These are phyloP conservation scores for Podaxis rugospora DNA, from an alignment of 768 basidiomycete species.

Conservation along the genomic window DNA sequence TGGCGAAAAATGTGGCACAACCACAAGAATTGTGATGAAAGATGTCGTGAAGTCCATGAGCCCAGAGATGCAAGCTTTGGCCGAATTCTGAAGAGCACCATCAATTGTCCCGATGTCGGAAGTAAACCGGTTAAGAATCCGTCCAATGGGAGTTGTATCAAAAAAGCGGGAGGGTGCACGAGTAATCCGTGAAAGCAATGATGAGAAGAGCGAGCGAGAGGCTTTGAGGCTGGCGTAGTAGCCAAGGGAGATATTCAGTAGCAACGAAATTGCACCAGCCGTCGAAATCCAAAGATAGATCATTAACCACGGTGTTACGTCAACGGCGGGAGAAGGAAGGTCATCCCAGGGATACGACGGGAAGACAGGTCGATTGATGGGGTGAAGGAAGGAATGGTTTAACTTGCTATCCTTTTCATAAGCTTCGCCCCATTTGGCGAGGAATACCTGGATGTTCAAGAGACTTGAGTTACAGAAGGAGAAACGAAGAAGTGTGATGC, in stretches of 20 bases:
- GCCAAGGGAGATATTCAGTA: slow-evolving; percentile 55
- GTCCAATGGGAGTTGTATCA: slow-evolving; percentile 70
- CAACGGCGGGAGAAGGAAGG: slow-evolving; percentile 53
- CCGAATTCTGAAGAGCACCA: slow-evolving; percentile 52
- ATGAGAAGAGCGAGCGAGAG: slow-evolving; percentile 53
- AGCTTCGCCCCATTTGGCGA: slow-evolving; percentile 68
- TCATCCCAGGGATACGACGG: slow-evolving; percentile 38
- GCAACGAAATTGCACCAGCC: slow-evolving; percentile 47
- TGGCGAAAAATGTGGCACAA: slow-evolving; percentile 62
- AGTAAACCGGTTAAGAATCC: slow-evolving; percentile 78
- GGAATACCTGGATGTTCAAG: slow-evolving; percentile 42
- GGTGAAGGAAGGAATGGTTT: slow-evolving; percentile 9
- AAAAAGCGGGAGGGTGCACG: slow-evolving; percentile 68
- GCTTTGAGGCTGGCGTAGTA: slow-evolving; percentile 70
- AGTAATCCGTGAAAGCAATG: slow-evolving; percentile 49
- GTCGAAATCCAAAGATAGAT: slow-evolving; percentile 61
- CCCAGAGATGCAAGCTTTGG: slow-evolving; percentile 49
- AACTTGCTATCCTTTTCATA: slow-evolving; percentile 33
- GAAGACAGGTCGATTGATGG: slow-evolving; percentile 13
- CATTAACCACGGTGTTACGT: slow-evolving; percentile 64
- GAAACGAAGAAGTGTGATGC: background rate
- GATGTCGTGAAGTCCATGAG: slow-evolving; percentile 59
- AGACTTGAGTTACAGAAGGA: background rate
- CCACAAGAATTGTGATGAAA: slow-evolving; percentile 56
- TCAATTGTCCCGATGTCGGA: slow-evolving; percentile 76